Conservation (phyloP, 441 rosid genomes). For the Breynia disticha region DNA sequence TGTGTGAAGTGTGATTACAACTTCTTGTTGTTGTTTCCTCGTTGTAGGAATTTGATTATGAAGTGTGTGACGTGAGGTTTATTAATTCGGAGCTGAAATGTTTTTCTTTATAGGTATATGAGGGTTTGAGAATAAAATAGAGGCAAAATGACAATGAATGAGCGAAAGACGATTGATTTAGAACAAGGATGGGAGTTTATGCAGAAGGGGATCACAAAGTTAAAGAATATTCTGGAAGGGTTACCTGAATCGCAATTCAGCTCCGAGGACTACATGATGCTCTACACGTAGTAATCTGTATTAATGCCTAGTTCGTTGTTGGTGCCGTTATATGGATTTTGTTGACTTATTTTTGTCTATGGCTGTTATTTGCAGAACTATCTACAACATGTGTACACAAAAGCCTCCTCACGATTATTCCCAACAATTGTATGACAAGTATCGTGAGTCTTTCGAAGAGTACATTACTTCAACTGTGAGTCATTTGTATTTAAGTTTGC, state of each 20-base stretch:
- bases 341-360: background rate
- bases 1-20: no score
- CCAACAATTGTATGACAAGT: slow-evolving; percentile 83
- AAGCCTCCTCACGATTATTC: slow-evolving; percentile 89
- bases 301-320: background rate
- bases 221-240: slow-evolving; percentile 72
- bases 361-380: slow-evolving; percentile 36
- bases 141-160: slow-evolving; percentile 46
- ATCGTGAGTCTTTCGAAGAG: slow-evolving; percentile 68
- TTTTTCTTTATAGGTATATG: background rate
- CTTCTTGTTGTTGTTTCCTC: no score
- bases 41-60: no score
- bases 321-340: background rate
- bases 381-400: slow-evolving; percentile 94
- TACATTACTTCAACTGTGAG: slow-evolving; percentile 66
- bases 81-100: no score
- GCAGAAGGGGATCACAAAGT: slow-evolving; percentile 77
- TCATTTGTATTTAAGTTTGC: background rate
- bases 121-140: slow-evolving; percentile 10
- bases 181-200: slow-evolving; percentile 96
- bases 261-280: slow-evolving; percentile 82
- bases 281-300: slow-evolving; percentile 58
- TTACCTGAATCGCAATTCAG: slow-evolving; percentile 49
- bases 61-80: no score
- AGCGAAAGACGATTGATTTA: slow-evolving; percentile 65